Percentiles rank a stretch among this genome's conserved stretches.
phyloP scores from a whole-genome alignment of 495 filamentous ascomycete genomes.

The Hamigera avellanea region DNA sequence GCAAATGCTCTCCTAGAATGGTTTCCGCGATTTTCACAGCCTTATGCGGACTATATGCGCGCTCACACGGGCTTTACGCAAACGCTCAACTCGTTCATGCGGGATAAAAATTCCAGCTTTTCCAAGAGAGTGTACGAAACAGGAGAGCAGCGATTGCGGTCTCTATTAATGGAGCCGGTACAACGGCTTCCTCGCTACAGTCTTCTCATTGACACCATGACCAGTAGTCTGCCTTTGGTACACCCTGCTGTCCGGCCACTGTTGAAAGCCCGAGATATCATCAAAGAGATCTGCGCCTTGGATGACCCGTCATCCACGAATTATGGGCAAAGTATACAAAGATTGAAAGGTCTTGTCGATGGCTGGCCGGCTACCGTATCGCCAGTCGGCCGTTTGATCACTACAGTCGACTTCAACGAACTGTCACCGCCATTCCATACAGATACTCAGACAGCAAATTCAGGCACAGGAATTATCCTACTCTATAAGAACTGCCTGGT shows the following conservation, averaged over 20 bases:
- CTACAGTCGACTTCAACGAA: constrained; percentile 73
- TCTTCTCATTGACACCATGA: constrained; percentile 90
- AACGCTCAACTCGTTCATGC: constrained; percentile 61
- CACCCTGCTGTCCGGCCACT: constrained; percentile 73
- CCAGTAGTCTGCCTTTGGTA: constrained; percentile 65
- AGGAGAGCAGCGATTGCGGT: constrained; percentile 84
- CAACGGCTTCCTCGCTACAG: constrained; percentile 92
- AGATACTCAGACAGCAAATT: constrained; percentile 19
- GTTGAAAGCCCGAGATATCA: constrained; percentile 76
- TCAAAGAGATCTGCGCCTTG: constrained; percentile 89
- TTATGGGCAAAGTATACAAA: constrained; percentile 56
- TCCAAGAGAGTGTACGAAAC: constrained; percentile 65
- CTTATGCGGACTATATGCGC: constrained; percentile 83
- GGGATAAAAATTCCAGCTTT: constrained; percentile 65
- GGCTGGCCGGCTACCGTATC: constrained; percentile 67
- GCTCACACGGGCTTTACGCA: constrained; percentile 75
- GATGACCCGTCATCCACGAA: constrained; percentile 53
- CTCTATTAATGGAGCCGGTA: constrained; percentile 91
- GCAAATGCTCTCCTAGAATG: constrained; percentile 71
- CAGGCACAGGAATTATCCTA: constrained; percentile 59
- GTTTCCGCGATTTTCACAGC: constrained; percentile 81
- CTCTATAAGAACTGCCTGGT: constrained; percentile 78
- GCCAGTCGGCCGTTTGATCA: constrained; percentile 69
- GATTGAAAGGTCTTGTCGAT: constrained; percentile 62
- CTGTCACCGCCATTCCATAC: constrained; percentile 60